Evolutionary conservation across 2,329 filamentous ascomycete genomes (phyloP).

Genomic region (Lecanoromycetidae sp.): DNA sequence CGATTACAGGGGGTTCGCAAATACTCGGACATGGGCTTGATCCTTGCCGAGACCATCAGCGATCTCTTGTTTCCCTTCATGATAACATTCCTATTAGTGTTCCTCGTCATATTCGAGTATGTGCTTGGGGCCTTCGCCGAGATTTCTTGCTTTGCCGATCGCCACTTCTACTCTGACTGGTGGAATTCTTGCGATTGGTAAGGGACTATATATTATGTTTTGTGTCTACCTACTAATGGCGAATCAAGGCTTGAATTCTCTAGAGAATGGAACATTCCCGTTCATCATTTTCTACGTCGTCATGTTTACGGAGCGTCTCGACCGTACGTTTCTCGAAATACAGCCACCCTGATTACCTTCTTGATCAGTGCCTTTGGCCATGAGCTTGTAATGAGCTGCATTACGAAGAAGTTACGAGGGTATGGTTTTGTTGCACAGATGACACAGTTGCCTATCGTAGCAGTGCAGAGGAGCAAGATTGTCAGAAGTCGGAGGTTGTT

Average conservation of each 20-base stretch:
- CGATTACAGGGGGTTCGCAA: constrained; percentile 38
- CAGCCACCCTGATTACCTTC: constrained; percentile 83
- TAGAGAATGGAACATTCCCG: constrained; percentile 94
- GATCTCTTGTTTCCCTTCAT: constrained; percentile 94
- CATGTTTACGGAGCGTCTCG: constrained; percentile 84
- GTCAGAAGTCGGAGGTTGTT: constrained; percentile 63
- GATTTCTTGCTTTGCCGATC: constrained; percentile 82
- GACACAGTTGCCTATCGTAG: constrained; percentile 90
- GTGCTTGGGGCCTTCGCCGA: constrained; percentile 89
- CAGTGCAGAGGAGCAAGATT: constrained; percentile 69
- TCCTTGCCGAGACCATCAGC: constrained; percentile 80
- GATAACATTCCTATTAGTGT: constrained; percentile 87
- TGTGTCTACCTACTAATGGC: constrained; percentile 3
- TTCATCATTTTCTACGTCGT: constrained; percentile 85
- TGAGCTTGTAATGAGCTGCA: constrained; percentile 94
- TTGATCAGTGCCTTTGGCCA: constrained; percentile 80
- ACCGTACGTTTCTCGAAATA: constrained; percentile 59
- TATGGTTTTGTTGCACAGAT: constrained; percentile 95
- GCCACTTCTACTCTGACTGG: constrained; percentile 78
- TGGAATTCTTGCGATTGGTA: constrained; percentile 49
- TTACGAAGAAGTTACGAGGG: constrained; percentile 89
- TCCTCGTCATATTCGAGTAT: constrained; percentile 97
- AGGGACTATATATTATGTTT: constrained; percentile 36
- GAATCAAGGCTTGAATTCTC: constrained; percentile 74
- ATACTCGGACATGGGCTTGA: constrained; percentile 56